Base-by-base conservation (phyloP, 495 filamentous ascomycete genomes). In the Penicillium tannophilum region DNA sequence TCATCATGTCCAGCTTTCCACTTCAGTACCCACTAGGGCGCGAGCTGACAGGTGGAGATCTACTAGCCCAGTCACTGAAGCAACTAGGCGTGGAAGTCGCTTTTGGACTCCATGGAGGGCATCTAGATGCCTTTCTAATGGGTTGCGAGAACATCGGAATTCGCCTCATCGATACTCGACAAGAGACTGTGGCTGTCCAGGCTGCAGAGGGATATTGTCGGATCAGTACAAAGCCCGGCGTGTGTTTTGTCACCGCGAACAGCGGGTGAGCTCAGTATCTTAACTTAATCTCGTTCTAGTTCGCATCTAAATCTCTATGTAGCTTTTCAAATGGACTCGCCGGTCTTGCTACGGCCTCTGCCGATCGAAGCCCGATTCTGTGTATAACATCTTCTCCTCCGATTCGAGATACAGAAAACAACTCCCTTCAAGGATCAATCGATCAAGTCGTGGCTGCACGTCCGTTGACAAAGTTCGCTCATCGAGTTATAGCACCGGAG, bases 341-440 rank as follows among this genome's bases (percentile, higher is more conserved):
- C 9, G 69, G 69, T 11, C 57, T 72, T 17, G 69, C 67, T 4
- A 70, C 69, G 20, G 69, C 69, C 2, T 59, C 63, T 43, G 65
- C 51, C 19, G 67, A 72, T 45, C 64, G 64, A 14, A 62, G 61
- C 11, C 67, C 67, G 2, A 65, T 70, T 33, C 55, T 72, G 8
- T 67, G 63, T 30, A 68, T 72, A n/a, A 72, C 69, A 1, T 72
- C 69, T 47, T 59, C 67, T 20, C 69, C 69, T 20, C 69, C 69
- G 5, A 28, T 62, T 3, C 57, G 69, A 11, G 67, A 72, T 41
- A 64, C 64, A 14, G 69, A 72, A 43, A 70, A 65, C 52, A 72
- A 72, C 33, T 60, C 67, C 1, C 67, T 72, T 6, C 69, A 72
- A 35, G 69, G 69, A 0, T 61, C 54, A 0, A 66, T 72, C 24